phyloP scores from a whole-genome alignment of 1,284 basidiomycete species.

The Cerrena zonata region DNA sequence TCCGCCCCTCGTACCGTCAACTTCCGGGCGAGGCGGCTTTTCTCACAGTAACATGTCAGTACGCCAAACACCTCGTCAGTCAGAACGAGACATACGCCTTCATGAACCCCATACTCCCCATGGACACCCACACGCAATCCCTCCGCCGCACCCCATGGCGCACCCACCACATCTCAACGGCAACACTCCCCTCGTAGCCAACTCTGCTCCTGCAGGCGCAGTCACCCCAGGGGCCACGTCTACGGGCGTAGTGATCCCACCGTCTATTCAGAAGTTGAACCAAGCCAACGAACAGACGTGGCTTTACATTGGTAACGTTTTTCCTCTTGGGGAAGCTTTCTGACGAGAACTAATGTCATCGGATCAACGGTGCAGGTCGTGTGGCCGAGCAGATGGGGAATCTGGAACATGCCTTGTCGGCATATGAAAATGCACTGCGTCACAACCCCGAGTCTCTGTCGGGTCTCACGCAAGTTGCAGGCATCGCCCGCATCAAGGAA shows the following conservation, averaged over 20 bases:
- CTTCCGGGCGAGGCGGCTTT: constrained; percentile 8
- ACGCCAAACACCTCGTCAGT: constrained; percentile 55
- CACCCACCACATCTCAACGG: constrained; percentile 52
- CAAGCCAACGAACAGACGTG: constrained; percentile 87
- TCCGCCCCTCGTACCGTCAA: constrained; percentile 35
- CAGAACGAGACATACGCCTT: constrained; percentile 58
- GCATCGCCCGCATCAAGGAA: constrained; percentile 83
- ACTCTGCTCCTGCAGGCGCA: constrained; percentile 26
- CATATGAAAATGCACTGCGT: constrained; percentile 87
- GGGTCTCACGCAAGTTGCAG: constrained; percentile 86
- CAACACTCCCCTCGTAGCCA: constrained; percentile 41
- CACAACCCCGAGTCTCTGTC: constrained; percentile 86
- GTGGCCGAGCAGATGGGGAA: constrained; percentile 89
- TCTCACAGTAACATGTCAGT: constrained; percentile 39
- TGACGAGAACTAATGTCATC: background rate
- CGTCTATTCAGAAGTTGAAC: constrained; percentile 67
- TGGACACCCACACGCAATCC: constrained; percentile 39
- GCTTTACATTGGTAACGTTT: constrained; percentile 72
- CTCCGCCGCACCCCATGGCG: constrained; percentile 29
- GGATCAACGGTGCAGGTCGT: constrained; percentile 48
- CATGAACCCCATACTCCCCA: constrained; percentile 48
- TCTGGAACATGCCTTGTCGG: constrained; percentile 80
- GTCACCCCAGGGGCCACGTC: constrained; percentile 24
- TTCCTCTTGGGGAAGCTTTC: background rate
- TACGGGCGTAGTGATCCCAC: constrained; percentile 38